These are phyloP conservation scores for Leccinum rimulosum DNA, from an alignment of 768 basidiomycete species.

Conservation along the genomic window DNA sequence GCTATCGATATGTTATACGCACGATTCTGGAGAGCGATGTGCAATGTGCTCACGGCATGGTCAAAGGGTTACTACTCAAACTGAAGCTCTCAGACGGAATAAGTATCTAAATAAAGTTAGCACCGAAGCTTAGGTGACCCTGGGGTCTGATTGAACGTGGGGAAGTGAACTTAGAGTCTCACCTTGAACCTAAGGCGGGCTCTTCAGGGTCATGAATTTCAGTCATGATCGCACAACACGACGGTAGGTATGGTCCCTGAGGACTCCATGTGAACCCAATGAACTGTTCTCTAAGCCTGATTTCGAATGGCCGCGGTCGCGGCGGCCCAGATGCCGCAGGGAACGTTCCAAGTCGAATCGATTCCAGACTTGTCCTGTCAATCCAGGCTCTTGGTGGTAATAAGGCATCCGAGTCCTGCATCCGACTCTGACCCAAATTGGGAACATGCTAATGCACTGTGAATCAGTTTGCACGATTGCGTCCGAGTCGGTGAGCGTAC, in stretches of 20 bases:
- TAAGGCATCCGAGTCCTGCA: too few relatives aligned
- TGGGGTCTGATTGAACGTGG: neutral
- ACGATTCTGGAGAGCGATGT: neutral
- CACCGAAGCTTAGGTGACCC: neutral
- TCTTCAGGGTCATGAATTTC: neutral
- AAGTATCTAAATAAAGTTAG: neutral
- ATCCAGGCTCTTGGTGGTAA: neutral
- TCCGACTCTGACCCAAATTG: too few relatives aligned
- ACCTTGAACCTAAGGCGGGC: too few relatives aligned
- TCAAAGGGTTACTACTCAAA: neutral
- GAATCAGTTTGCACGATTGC: too few relatives aligned
- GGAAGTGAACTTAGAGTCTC: neutral
- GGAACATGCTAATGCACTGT: too few relatives aligned
- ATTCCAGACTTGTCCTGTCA: neutral
- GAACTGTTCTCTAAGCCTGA: neutral
- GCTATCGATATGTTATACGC: neutral
- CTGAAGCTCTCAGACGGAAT: neutral
- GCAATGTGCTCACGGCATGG: slow-evolving; percentile 11
- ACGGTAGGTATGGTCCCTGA: neutral
- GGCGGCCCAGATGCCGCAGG: neutral
- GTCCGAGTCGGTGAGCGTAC: too few relatives aligned
- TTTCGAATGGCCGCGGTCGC: neutral
- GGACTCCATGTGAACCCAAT: neutral
- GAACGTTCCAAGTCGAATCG: neutral
- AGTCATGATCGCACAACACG: neutral